These are phyloP conservation scores for Amesomyces nigricolor DNA, from an alignment of 2,329 filamentous ascomycete species.

Conservation along the genomic window DNA sequence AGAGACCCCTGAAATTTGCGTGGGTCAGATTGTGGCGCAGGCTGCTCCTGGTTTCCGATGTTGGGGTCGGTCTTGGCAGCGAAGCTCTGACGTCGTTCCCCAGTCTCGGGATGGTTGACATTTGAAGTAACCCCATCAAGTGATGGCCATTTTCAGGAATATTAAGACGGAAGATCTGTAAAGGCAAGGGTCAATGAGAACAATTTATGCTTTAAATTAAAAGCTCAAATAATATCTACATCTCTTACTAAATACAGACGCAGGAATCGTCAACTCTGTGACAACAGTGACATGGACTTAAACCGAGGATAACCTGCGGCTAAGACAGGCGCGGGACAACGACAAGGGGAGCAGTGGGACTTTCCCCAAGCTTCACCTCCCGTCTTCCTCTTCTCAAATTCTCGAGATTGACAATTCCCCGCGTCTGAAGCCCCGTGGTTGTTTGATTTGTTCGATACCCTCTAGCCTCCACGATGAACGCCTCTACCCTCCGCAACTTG, in stretches of 20 bases:
- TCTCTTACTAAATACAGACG: neutral
- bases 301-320: constrained; percentile 25
- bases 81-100: constrained; percentile 5
- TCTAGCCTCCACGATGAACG: constrained; percentile 10
- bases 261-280: neutral
- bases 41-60: neutral
- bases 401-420: neutral
- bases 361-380: neutral
- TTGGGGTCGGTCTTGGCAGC: constrained; percentile 3
- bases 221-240: too few relatives aligned
- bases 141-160: neutral
- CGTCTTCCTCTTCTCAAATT: neutral
- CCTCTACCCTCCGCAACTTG: constrained; percentile 46
- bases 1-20: neutral
- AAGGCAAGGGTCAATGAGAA: too few relatives aligned
- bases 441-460: neutral
- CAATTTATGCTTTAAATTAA: neutral
- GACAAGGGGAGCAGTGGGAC: constrained; percentile 1
- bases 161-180: too few relatives aligned
- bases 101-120: neutral
- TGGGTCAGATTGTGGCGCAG: constrained; percentile 10
- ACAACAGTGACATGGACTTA: constrained; percentile 10
- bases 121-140: neutral
- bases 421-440: neutral
- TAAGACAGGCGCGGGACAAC: neutral